Base-by-base conservation (phyloP, 2,329 filamentous ascomycete genomes). In the Pseudogymnoascus sp. region DNA sequence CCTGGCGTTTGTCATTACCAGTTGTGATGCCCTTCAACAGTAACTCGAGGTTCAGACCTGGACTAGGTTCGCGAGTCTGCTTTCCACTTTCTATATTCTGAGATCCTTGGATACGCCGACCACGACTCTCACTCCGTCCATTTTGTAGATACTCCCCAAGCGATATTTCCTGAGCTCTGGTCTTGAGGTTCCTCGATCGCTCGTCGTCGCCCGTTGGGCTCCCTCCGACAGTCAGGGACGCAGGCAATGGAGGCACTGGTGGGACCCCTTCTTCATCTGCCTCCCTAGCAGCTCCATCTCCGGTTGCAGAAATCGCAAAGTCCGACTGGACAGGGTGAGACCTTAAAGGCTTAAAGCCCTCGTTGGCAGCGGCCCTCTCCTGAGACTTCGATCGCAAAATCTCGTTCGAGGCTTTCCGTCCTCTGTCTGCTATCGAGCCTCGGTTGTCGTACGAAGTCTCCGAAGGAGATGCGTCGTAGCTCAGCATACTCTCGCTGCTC, bases 401-500 rank as follows among this genome's bases (percentile, higher is more conserved):
- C 29, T 56, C 50, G 16, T 56, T 56, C 4, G 50, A 56, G 50
- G 50, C 1, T 14, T 56, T 56, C n/a, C 50, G 50, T 14, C 50
- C 50, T n/a, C 29, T 31, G 10, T 56, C 50, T 21, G n/a, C 8
- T 56, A 56, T 33, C 19, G 37, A 24, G 13, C 40, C 29, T 1
- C 61, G 61, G 10, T 62, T 62, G 40, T 83, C 85, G 72, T 84
- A 86, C 40, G 84, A 88, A 19, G 85, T 75, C 70, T 90, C 87
- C 6, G 86, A 89, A n/a, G 83, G 79, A 50, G 83, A 82, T 67
- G 84, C 81, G 63, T 90, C 87, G 67, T 86, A 88, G 76, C 86
- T 89, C 66, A 88, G 82, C 79, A 91, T 83, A 73, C 86, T 90
- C 62, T 91, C 88, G 63, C 78, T 81, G 70, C 80, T 85, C 62